Conservation (phyloP, 2,329 filamentous ascomycete species). For the Penicillium sp. region DNA sequence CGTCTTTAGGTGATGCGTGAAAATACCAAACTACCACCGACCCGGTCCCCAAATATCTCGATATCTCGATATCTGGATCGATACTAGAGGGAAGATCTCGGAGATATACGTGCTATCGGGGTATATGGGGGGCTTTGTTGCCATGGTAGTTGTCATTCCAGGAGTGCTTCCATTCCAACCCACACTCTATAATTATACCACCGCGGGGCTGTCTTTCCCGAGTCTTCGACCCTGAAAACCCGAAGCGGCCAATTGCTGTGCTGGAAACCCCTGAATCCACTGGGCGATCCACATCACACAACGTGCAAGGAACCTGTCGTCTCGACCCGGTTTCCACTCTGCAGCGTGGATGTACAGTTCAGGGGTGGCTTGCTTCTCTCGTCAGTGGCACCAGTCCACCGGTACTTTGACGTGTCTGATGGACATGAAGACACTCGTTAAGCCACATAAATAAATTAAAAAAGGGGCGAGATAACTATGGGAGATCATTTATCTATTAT, state of each 20-base stretch:
- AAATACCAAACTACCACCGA: background rate
- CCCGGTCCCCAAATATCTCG: background rate
- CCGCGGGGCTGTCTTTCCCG: conserved; percentile 9
- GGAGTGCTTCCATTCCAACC: background rate
- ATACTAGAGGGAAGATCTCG: background rate
- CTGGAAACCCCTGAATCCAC: conserved; percentile 16
- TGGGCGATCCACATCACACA: conserved; percentile 24
- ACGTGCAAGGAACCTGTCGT: conserved; percentile 19
- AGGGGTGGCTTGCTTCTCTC: background rate
- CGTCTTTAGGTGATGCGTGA: background rate
- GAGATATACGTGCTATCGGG: background rate
- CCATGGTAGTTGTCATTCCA: background rate
- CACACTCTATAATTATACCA: conserved; percentile 9
- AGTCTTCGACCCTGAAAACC: conserved; percentile 4
- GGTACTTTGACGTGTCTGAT: background rate
- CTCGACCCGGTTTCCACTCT: conserved; percentile 6
- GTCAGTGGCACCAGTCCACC: background rate
- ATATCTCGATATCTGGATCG: too few species aligned
- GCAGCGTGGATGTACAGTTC: background rate
- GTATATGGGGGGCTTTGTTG: background rate
- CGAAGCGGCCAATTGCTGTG: conserved; percentile 14
- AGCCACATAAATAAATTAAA: conserved; percentile 1
- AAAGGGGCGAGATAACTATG: conserved; percentile 3
- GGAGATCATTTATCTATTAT: background rate
- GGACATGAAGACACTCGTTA: background rate